Conservation (phyloP, 495 filamentous ascomycete genomes). For the Chaetomium fimeti region DNA sequence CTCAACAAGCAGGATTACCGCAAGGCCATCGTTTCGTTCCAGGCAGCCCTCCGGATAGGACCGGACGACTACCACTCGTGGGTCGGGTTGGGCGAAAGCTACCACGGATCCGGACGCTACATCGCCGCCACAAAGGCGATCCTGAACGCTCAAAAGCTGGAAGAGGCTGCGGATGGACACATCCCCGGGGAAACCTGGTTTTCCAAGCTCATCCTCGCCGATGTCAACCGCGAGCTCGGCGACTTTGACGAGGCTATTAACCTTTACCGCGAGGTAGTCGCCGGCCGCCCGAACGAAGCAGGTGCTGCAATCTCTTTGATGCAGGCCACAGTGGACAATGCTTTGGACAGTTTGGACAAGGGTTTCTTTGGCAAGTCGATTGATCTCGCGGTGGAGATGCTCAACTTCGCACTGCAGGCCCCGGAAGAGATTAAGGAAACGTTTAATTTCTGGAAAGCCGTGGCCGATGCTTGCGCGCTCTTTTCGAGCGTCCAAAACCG, state of each 20-base stretch:
- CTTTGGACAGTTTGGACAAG: slow-evolving; percentile 69
- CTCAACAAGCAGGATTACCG: slow-evolving; percentile 89
- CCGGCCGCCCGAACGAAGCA: slow-evolving; percentile 65
- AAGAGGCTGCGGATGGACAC: slow-evolving; percentile 49
- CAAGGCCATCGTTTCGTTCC: slow-evolving; percentile 85
- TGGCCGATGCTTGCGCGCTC: slow-evolving; percentile 83
- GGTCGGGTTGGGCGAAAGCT: slow-evolving; percentile 93
- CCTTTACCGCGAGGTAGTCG: slow-evolving; percentile 70
- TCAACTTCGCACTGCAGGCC: slow-evolving; percentile 41
- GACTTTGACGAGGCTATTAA: slow-evolving; percentile 79
- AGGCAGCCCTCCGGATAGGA: slow-evolving; percentile 78
- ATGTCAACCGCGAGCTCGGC: slow-evolving; percentile 86
- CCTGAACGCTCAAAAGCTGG: slow-evolving; percentile 70
- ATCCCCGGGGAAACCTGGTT: slow-evolving; percentile 75
- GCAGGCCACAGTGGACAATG: slow-evolving; percentile 80
- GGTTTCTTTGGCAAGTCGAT: slow-evolving; percentile 81
- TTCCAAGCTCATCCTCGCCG: slow-evolving; percentile 93
- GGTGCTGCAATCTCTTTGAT: slow-evolving; percentile 83
- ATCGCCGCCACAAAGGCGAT: slow-evolving; percentile 92
- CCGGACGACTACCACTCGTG: slow-evolving; percentile 90
- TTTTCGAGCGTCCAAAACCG: slow-evolving; percentile 75
- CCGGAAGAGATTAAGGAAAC: slow-evolving; percentile 53
- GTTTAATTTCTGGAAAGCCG: slow-evolving; percentile 92
- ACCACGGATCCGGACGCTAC: slow-evolving; percentile 89
- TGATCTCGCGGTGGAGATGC: slow-evolving; percentile 54